These are phyloP conservation scores for Fusarium sambucinum DNA, from an alignment of 2,329 filamentous ascomycete species.

Conservation along the genomic window DNA sequence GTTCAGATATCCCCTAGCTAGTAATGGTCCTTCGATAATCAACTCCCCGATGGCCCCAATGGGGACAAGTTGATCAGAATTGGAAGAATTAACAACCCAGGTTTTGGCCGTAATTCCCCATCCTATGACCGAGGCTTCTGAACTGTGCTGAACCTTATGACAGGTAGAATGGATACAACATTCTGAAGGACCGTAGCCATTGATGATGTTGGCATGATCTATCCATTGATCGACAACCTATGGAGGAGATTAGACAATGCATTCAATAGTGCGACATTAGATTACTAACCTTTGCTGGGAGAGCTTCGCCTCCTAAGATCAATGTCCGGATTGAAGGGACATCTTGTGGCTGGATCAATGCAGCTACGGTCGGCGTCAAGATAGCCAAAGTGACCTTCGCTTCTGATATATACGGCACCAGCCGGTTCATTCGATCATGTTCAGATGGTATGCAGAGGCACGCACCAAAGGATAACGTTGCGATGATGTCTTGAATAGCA, in stretches of 20 bases:
- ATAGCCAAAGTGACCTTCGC: not conserved
- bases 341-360: slow-evolving; percentile 1
- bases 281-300: not conserved
- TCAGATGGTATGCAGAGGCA: slow-evolving; percentile 2
- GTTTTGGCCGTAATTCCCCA: not conserved
- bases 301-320: not conserved
- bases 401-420: not conserved
- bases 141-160: not conserved
- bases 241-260: not conserved
- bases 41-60: slow-evolving; percentile 2
- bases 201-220: not conserved
- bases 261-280: not conserved
- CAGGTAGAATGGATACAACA: slow-evolving; percentile 4
- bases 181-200: slow-evolving; percentile 3
- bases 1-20: slow-evolving; percentile 2
- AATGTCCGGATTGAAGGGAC: not conserved
- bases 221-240: slow-evolving; percentile 6
- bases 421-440: not conserved
- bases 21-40: slow-evolving; percentile 4
- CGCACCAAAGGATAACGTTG: not conserved
- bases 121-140: not conserved
- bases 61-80: not conserved
- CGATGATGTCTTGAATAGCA: slow-evolving; percentile 1
- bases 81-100: not conserved
- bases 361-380: slow-evolving; percentile 1